A percentile compares a stretch with the other conserved stretches of the same genome.
Conservation (phyloP, 2,329 filamentous ascomycete species). For the Onygenales sp. region DNA sequence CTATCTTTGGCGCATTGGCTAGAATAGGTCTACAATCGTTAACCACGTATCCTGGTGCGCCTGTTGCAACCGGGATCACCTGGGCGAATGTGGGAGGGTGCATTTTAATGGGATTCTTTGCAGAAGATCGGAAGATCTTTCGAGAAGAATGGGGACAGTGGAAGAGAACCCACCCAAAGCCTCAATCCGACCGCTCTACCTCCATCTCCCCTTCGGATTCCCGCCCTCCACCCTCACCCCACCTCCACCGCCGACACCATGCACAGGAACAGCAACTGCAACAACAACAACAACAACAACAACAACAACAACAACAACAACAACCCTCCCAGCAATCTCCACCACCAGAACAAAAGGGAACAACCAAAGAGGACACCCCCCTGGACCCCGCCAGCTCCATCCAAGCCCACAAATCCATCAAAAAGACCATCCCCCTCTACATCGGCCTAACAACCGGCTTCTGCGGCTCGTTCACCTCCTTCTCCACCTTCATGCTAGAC, state of each 20-base stretch:
- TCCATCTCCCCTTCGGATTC: neutral
- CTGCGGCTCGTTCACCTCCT: slow-evolving; percentile 83
- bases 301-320: neutral
- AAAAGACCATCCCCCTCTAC: slow-evolving; percentile 83
- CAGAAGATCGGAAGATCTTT: slow-evolving; percentile 70
- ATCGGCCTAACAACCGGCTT: slow-evolving; percentile 79
- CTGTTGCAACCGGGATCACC: slow-evolving; percentile 62
- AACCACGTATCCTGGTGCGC: slow-evolving; percentile 68
- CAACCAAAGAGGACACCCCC: neutral
- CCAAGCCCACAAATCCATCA: slow-evolving; percentile 53
- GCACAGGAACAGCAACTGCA: neutral
- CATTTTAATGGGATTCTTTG: slow-evolving; percentile 74
- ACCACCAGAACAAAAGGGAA: neutral
- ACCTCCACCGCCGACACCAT: slow-evolving; percentile 6
- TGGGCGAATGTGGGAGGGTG: slow-evolving; percentile 86
- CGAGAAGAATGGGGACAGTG: slow-evolving; percentile 51
- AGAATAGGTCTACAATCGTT: slow-evolving; percentile 71
- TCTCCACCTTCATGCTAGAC: slow-evolving; percentile 77
- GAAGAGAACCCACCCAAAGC: neutral
- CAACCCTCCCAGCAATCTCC: neutral
- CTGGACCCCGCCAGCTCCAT: slow-evolving; percentile 26
- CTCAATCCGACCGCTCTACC: neutral
- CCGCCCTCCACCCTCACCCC: slow-evolving; percentile 18
- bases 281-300: neutral
- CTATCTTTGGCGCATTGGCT: slow-evolving; percentile 73